Percentiles rank a stretch among this genome's conserved stretches.
Evolutionary conservation across 2,329 filamentous ascomycete species (phyloP).

Genomic region (Neopestalotiopsis clavispora): DNA sequence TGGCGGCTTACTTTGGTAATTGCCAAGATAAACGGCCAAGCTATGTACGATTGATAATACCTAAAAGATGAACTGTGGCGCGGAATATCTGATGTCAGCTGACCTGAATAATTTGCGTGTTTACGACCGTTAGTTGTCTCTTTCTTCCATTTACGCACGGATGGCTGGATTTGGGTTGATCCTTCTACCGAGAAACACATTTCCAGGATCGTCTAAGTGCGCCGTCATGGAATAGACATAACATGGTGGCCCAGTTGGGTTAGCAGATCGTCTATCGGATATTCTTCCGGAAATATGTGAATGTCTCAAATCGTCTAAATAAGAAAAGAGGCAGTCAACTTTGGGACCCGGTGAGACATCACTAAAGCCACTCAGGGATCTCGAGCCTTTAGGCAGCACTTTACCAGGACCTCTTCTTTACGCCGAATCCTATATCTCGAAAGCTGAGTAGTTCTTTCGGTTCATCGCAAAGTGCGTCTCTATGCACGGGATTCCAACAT

Average conservation of each 20-base stretch:
- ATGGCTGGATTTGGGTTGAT: not conserved
- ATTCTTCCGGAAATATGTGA: too few relatives aligned
- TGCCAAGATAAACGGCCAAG: not conserved
- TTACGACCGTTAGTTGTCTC: not conserved
- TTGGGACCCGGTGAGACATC: too few relatives aligned
- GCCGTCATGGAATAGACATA: not conserved
- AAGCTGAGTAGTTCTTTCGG: too few relatives aligned
- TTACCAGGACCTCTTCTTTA: too few relatives aligned
- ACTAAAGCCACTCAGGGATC: too few relatives aligned
- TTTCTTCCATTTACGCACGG: not conserved
- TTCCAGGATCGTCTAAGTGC: not conserved
- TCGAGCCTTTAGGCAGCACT: too few relatives aligned
- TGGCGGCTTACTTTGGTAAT: not conserved
- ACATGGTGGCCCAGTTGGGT: not conserved
- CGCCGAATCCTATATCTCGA: too few relatives aligned
- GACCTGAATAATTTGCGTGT: not conserved
- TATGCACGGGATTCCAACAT: too few relatives aligned
- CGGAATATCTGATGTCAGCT: conserved; percentile 1
- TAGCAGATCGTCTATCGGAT: not conserved
- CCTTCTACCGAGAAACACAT: not conserved
- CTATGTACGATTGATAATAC: not conserved
- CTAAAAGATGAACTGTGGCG: not conserved
- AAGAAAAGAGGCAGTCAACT: too few relatives aligned
- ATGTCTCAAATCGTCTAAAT: too few relatives aligned
- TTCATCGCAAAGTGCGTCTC: too few relatives aligned